Conservation (phyloP, 768 basidiomycete genomes). For the Trametes elegans region DNA sequence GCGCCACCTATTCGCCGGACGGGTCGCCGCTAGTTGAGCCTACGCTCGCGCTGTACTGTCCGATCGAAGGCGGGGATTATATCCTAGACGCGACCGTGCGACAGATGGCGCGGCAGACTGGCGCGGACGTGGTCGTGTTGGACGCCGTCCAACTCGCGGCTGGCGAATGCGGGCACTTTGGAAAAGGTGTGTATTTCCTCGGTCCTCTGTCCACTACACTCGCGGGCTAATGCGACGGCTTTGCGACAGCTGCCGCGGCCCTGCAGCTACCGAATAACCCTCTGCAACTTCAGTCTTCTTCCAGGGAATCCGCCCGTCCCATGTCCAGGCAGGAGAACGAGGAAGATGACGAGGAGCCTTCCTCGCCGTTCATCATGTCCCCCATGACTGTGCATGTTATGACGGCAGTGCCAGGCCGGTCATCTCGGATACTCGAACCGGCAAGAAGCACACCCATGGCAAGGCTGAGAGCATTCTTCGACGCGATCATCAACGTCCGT, state of each 20-base stretch:
- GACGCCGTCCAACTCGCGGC: slow-evolving; percentile 84
- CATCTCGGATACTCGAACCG: slow-evolving; percentile 11
- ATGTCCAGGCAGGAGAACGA: slow-evolving; percentile 32
- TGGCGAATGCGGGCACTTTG: slow-evolving; percentile 85
- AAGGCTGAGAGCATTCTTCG: slow-evolving; percentile 71
- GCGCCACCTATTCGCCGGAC: slow-evolving; percentile 57
- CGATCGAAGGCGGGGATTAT: slow-evolving; percentile 85
- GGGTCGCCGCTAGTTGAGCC: slow-evolving; percentile 65
- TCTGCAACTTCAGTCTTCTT: slow-evolving; percentile 54
- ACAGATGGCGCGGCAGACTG: slow-evolving; percentile 69
- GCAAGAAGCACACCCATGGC: slow-evolving; percentile 33
- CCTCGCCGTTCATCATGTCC: slow-evolving; percentile 36
- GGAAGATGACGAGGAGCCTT: slow-evolving; percentile 50
- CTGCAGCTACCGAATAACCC: slow-evolving; percentile 73
- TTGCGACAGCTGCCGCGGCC: slow-evolving; percentile 57
- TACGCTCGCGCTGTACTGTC: slow-evolving; percentile 83
- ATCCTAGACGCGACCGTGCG: slow-evolving; percentile 77
- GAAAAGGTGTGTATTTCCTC: slow-evolving; percentile 52
- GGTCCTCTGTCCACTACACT: background rate
- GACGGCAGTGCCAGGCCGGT: slow-evolving; percentile 27
- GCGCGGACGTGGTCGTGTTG: slow-evolving; percentile 79
- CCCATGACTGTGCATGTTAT: slow-evolving; percentile 50
- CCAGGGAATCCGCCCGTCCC: slow-evolving; percentile 28
- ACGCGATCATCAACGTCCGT: slow-evolving; percentile 68
- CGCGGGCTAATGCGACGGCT: background rate